These are phyloP conservation scores for Plectosphaerella cucumerina DNA, from an alignment of 2,329 filamentous ascomycete genomes.

Conservation along the genomic window DNA sequence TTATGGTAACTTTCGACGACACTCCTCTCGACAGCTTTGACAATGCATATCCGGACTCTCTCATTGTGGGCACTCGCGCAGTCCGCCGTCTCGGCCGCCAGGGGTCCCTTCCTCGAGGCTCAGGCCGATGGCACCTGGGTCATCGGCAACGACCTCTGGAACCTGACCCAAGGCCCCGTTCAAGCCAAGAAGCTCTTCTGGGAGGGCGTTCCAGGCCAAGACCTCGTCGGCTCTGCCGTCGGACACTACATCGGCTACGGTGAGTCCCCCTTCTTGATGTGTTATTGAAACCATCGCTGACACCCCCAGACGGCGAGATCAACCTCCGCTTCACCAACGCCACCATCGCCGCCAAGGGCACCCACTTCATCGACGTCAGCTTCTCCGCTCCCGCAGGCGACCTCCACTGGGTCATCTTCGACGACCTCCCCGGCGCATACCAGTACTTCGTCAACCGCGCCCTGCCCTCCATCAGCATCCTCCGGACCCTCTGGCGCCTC, in stretches of 20 bases:
- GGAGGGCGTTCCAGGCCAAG: constrained; percentile 9
- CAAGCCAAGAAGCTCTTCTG: constrained; percentile 10
- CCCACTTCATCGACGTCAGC: constrained; percentile 11
- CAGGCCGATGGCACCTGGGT: constrained; percentile 8
- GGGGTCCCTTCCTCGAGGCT: constrained; percentile 8
- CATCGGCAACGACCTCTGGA: constrained; percentile 13
- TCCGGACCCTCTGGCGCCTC: constrained; percentile 9
- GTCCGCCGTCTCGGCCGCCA: constrained; percentile 3
- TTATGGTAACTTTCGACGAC: too few relatives aligned
- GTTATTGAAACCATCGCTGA: not conserved
- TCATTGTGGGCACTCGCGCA: not conserved
- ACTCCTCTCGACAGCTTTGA: too few relatives aligned
- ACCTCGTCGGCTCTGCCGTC: constrained; percentile 10
- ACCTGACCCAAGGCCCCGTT: constrained; percentile 10
- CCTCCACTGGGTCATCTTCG: constrained; percentile 12
- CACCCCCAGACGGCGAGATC: constrained; percentile 7
- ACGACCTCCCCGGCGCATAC: constrained; percentile 10
- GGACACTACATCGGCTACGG: constrained; percentile 10
- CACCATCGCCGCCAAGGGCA: constrained; percentile 6
- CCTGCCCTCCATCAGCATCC: constrained; percentile 9
- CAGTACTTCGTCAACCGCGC: constrained; percentile 13
- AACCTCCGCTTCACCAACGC: constrained; percentile 9
- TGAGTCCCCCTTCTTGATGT: not conserved
- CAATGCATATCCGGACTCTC: too few relatives aligned
- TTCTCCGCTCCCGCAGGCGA: constrained; percentile 8